phyloP scores from a whole-genome alignment of 1,139 yeast genomes.

The Hyphopichia khmerensis region DNA sequence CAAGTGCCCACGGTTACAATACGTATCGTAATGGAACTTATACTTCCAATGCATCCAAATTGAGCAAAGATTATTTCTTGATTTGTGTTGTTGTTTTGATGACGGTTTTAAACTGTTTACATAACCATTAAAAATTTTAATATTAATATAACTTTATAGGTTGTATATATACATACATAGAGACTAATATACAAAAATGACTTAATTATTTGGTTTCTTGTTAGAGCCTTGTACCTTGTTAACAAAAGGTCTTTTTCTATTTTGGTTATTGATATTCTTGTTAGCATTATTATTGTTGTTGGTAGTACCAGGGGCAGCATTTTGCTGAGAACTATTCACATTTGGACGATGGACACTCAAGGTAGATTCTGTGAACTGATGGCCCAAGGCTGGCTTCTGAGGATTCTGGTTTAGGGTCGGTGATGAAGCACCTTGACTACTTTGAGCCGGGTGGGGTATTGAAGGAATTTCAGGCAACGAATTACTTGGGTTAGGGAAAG shows the following conservation, averaged over 20 bases:
- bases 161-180: too few relatives aligned
- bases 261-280: not conserved
- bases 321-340: constrained; percentile 2
- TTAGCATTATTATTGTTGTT: constrained; percentile 4
- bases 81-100: not conserved
- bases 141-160: too few relatives aligned
- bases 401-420: too few relatives aligned
- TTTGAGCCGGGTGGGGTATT: too few relatives aligned
- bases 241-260: constrained; percentile 12
- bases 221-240: constrained; percentile 9
- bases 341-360: constrained; percentile 32
- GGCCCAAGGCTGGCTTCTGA: constrained; percentile 15
- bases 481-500: not conserved
- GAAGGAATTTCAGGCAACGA: constrained; percentile 2
- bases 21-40: not conserved
- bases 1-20: not conserved
- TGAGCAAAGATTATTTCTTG: not conserved
- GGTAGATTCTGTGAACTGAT: constrained; percentile 29
- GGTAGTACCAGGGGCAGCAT: constrained; percentile 3
- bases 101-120: too few relatives aligned
- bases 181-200: constrained; percentile 3
- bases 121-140: too few relatives aligned
- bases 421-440: too few relatives aligned
- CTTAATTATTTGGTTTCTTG: constrained; percentile 12
- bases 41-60: not conserved